Evolutionary conservation across 2,329 filamentous ascomycete species (phyloP), one percentile per base, ranked within the genome.

Genomic region (Aureobasidium sp.): DNA sequence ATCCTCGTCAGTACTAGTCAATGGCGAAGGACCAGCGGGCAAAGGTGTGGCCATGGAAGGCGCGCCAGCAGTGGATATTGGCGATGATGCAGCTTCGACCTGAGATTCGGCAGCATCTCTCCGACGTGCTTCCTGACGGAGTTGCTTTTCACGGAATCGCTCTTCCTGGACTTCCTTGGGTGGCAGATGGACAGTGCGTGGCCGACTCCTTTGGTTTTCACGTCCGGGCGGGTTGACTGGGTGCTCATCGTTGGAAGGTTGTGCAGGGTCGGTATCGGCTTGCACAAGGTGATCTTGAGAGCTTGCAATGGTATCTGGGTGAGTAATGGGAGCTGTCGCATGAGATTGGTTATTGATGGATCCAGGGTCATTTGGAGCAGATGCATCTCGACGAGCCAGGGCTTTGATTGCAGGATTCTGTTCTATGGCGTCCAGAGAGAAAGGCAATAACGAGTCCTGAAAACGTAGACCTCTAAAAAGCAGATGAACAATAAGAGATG

Each of bases 31-130:
- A 65, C 87, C 83, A 64, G 86, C 82, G 42, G 86, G 80, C 39
- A 82, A 83, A 1, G 90, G 88, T 0, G 90, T 94, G 25, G 87
- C 85, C 61, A 86, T 86, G 47, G 88, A 91, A 68, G 87, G 86
- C 1, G 86, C 82, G 36, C 80, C 85, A 61, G 84, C 77, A 0
- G 88, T 91, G 6, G 90, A 93, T 9, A 79, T 82, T 27, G 83
- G 83, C 14, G 78, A 81, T 12, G 79, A 80, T 8, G 74, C 72
- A 11, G 48, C 29, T 37, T 65, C 62, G 17, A 37, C 41, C 14
- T 51, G 20, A 20, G 15, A 17, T 20, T 62, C 61, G 17, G 22
- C 49, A 42, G 44, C 53, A 34, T 57, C 71, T 59, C 69, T 74
- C 61, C 75, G 69, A 49, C 70, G 69, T 39, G 67, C 69, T 37